Evolutionary conservation across 2,329 filamentous ascomycete species (phyloP).

Genomic region (Metarhizium sp.): DNA sequence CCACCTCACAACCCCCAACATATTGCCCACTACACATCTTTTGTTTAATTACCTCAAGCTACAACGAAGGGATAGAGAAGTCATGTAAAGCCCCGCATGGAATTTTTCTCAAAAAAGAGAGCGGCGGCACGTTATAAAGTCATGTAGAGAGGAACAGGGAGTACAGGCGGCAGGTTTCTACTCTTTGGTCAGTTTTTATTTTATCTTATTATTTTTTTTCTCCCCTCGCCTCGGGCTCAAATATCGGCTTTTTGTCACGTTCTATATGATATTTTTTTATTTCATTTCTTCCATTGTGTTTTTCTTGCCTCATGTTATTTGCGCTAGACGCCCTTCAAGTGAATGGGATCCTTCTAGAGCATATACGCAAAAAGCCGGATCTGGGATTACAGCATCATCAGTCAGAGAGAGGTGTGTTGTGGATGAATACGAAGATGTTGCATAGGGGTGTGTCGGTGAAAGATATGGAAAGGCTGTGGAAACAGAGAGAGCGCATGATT

Average conservation of each 20-base stretch:
- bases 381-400: constrained; percentile 1
- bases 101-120: constrained; percentile 14
- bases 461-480: not conserved
- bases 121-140: constrained; percentile 27
- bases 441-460: constrained; percentile 1
- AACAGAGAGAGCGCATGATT: not conserved
- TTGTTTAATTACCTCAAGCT: constrained; percentile 17
- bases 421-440: not conserved
- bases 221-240: constrained; percentile 1
- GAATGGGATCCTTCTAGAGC: constrained; percentile 16
- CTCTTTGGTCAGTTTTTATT: constrained; percentile 9
- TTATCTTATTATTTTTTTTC: constrained; percentile 13
- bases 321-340: constrained; percentile 24
- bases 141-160: constrained; percentile 32
- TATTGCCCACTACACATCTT: constrained; percentile 8
- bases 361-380: constrained; percentile 1
- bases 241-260: not conserved
- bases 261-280: not conserved
- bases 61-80: constrained; percentile 30
- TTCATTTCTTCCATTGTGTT: not conserved
- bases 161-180: constrained; percentile 24
- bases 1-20: not conserved
- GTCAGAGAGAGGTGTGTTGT: not conserved
- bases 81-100: constrained; percentile 29
- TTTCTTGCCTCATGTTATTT: constrained; percentile 11